Evolutionary conservation across 495 filamentous ascomycete species (phyloP).

Genomic region (Cercophora scortea): DNA sequence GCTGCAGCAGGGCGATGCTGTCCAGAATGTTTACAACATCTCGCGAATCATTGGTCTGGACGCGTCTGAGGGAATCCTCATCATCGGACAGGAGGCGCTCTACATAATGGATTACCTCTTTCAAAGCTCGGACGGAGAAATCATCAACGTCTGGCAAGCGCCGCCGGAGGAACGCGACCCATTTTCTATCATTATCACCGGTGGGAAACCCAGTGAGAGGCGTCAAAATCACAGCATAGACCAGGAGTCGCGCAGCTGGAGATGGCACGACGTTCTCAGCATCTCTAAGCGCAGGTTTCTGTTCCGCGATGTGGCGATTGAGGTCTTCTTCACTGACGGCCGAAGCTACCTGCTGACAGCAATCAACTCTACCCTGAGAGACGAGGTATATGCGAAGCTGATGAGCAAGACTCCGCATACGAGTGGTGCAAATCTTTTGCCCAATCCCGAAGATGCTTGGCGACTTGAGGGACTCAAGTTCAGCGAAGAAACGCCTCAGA

Average conservation of each 20-base stretch:
- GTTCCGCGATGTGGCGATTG: conserved; percentile 89
- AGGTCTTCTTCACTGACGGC: conserved; percentile 94
- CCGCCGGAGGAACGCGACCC: conserved; percentile 87
- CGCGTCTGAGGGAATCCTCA: conserved; percentile 82
- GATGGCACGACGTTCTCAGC: conserved; percentile 88
- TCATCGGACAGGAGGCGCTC: conserved; percentile 84
- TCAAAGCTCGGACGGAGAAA: conserved; percentile 88
- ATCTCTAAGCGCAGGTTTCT: conserved; percentile 95
- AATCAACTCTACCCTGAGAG: conserved; percentile 60
- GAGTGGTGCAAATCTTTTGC: conserved; percentile 36
- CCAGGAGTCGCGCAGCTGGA: conserved; percentile 83
- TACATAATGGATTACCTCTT: conserved; percentile 96
- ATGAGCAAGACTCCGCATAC: conserved; percentile 72
- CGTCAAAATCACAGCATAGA: conserved; percentile 44
- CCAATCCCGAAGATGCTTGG: conserved; percentile 68
- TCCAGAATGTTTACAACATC: conserved; percentile 92
- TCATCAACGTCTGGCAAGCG: conserved; percentile 92
- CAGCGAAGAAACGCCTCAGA: conserved; percentile 72
- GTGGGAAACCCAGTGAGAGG: conserved; percentile 59
- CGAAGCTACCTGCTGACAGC: conserved; percentile 88
- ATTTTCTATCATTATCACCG: conserved; percentile 88
- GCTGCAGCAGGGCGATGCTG: conserved; percentile 80
- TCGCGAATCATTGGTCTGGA: conserved; percentile 90
- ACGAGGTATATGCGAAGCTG: conserved; percentile 70
- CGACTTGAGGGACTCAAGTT: conserved; percentile 76